These are phyloP conservation scores for Peronospora belbahrii DNA, from an alignment of 352 stramenopile species.

Conservation along the genomic window DNA sequence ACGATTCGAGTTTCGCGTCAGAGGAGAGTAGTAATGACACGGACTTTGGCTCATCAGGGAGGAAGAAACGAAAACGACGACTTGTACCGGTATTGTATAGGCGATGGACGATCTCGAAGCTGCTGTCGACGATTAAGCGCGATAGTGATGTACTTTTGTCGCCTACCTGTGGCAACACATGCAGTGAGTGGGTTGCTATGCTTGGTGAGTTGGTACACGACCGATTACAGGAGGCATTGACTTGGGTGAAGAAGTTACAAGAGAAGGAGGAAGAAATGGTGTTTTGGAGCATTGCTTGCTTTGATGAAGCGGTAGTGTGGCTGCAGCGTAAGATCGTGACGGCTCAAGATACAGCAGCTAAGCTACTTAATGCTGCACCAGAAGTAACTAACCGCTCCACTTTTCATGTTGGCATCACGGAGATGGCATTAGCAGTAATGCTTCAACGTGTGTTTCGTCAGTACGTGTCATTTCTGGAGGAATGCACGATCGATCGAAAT, in stretches of 20 bases:
- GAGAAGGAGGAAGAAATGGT: slow-evolving; percentile 20
- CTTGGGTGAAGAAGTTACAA: slow-evolving; percentile 6
- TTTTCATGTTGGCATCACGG: slow-evolving; percentile 27
- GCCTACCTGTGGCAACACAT: slow-evolving; percentile 9
- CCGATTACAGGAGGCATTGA: slow-evolving; percentile 16
- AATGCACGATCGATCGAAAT: slow-evolving; percentile 3
- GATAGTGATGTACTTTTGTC: slow-evolving; percentile 21
- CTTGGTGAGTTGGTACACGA: slow-evolving; percentile 29
- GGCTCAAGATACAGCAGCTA: slow-evolving; percentile 16
- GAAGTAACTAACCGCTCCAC: background rate
- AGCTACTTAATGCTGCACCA: slow-evolving; percentile 12
- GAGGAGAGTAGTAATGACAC: slow-evolving; percentile 7
- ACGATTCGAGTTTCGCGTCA: slow-evolving; percentile 7
- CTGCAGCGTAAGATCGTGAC: slow-evolving; percentile 30
- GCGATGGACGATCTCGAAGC: slow-evolving; percentile 42
- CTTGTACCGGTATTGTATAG: slow-evolving; percentile 18
- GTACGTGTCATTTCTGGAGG: slow-evolving; percentile 21
- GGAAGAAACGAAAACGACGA: slow-evolving; percentile 8
- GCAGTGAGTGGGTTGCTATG: slow-evolving; percentile 18
- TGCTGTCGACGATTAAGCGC: slow-evolving; percentile 31
- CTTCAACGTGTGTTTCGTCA: slow-evolving; percentile 33
- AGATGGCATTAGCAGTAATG: slow-evolving; percentile 46
- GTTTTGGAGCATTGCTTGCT: slow-evolving; percentile 23
- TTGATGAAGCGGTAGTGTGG: slow-evolving; percentile 37
- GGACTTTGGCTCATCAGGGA: background rate